Conservation (phyloP, 345 rosid species). For the Raphanus sativus region DNA sequence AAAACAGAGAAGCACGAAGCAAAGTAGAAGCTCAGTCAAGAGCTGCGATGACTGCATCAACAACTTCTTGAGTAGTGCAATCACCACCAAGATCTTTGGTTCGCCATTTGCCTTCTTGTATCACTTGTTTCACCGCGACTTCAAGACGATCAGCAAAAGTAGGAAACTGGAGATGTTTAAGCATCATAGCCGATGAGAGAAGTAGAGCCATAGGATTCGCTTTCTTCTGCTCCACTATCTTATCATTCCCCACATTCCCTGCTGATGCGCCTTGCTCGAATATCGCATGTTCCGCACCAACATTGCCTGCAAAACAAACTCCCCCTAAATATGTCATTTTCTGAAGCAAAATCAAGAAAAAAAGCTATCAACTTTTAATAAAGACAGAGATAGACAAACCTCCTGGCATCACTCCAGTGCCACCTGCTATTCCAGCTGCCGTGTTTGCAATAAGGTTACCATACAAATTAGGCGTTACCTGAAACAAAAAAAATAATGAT, state of each 20-base stretch:
- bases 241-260: slow-evolving; percentile 83
- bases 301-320: slow-evolving; percentile 60
- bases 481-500: not conserved
- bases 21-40: slow-evolving; percentile 17
- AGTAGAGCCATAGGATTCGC: slow-evolving; percentile 90
- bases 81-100: slow-evolving; percentile 41
- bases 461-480: slow-evolving; percentile 94
- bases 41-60: slow-evolving; percentile 36
- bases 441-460: slow-evolving; percentile 89
- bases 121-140: slow-evolving; percentile 69
- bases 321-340: not conserved
- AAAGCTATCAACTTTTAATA: not conserved
- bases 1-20: slow-evolving; percentile 5
- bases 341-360: not conserved
- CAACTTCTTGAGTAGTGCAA: slow-evolving; percentile 36
- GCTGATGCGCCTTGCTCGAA: slow-evolving; percentile 98
- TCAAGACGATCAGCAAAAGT: slow-evolving; percentile 82
- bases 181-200: slow-evolving; percentile 96
- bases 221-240: slow-evolving; percentile 58
- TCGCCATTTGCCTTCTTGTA: slow-evolving; percentile 57
- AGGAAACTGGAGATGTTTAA: slow-evolving; percentile 86
- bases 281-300: slow-evolving; percentile 82
- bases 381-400: slow-evolving; percentile 42
- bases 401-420: slow-evolving; percentile 99
- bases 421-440: slow-evolving; percentile 94